Evolutionary conservation across 108 stramenopile genomes (phyloP).

Genomic region (Fistulifera solaris): DNA sequence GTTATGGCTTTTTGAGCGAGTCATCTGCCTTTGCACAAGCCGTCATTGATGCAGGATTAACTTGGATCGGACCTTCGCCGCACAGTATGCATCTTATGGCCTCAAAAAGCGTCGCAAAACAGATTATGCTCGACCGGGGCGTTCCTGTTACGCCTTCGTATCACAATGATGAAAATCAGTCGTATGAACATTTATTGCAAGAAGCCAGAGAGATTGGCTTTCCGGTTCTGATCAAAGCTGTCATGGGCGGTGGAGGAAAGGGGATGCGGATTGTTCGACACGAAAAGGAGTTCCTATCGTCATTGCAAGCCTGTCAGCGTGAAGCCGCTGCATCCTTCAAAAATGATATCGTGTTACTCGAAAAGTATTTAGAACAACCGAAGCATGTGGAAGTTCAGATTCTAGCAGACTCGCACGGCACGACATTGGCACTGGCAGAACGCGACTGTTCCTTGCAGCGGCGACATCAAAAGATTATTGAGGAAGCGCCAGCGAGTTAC

Average conservation of each 20-base stretch:
- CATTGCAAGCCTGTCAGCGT: slow-evolving; percentile 71
- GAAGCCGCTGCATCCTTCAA: slow-evolving; percentile 90
- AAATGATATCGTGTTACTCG: slow-evolving; percentile 90
- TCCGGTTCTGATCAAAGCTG: slow-evolving; percentile 98
- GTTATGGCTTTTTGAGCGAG: slow-evolving; percentile 84
- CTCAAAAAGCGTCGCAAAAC: slow-evolving; percentile 45
- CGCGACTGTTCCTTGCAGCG: slow-evolving; percentile 95
- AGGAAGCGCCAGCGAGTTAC: slow-evolving; percentile 84
- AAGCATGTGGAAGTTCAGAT: slow-evolving; percentile 99
- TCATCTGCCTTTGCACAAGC: slow-evolving; percentile 65
- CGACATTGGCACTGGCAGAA: slow-evolving; percentile 76
- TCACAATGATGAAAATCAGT: slow-evolving; percentile 49
- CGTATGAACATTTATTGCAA: slow-evolving; percentile 39
- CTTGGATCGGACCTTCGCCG: slow-evolving; percentile 85
- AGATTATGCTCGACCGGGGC: slow-evolving; percentile 82
- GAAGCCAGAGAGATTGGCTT: slow-evolving; percentile 90
- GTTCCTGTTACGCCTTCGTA: slow-evolving; percentile 90
- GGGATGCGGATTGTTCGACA: slow-evolving; percentile 94
- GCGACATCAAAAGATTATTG: slow-evolving; percentile 97
- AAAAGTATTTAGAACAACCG: slow-evolving; percentile 93
- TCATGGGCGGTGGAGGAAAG: slow-evolving; percentile 96
- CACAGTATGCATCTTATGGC: slow-evolving; percentile 88
- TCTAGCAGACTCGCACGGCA: slow-evolving; percentile 56
- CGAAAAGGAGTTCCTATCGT: slow-evolving; percentile 55
- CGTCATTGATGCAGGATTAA: slow-evolving; percentile 24